These are phyloP conservation scores for Colletotrichum sp. DNA, from an alignment of 2,329 filamentous ascomycete genomes.

Conservation along the genomic window DNA sequence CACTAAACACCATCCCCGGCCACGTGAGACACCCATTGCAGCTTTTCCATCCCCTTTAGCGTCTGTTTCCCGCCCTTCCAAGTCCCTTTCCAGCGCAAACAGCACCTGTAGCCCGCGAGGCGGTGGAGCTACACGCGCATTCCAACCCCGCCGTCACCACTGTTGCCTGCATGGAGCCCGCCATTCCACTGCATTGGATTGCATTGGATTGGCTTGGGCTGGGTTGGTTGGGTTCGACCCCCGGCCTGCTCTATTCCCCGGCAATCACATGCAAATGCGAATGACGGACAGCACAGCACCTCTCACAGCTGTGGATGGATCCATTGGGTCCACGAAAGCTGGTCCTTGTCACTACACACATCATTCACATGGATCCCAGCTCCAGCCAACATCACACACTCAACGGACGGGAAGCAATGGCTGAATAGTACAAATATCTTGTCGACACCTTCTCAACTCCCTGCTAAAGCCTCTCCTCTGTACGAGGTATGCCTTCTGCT, in stretches of 20 bases:
- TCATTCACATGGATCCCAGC: neutral
- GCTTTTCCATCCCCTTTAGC: neutral
- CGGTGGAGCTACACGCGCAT: neutral
- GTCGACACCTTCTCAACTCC: neutral
- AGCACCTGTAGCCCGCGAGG: neutral
- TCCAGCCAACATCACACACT: neutral
- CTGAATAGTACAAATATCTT: neutral
- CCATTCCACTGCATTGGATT: neutral
- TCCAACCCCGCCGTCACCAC: neutral
- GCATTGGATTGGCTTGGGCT: neutral
- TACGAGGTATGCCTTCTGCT: neutral
- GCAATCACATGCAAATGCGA: constrained; percentile 16
- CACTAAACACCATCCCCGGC: neutral
- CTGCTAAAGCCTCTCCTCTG: neutral
- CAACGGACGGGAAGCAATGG: neutral
- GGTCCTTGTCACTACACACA: neutral
- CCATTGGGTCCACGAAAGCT: neutral
- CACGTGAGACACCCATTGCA: neutral
- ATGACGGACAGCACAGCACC: neutral
- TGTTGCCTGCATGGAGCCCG: neutral
- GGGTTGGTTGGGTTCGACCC: neutral
- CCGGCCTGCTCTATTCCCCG: neutral
- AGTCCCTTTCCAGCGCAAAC: neutral
- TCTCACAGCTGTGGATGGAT: neutral
- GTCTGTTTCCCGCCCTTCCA: neutral